These are phyloP conservation scores for Fusarium sororula DNA, from an alignment of 2,329 filamentous ascomycete genomes.

Conservation along the genomic window DNA sequence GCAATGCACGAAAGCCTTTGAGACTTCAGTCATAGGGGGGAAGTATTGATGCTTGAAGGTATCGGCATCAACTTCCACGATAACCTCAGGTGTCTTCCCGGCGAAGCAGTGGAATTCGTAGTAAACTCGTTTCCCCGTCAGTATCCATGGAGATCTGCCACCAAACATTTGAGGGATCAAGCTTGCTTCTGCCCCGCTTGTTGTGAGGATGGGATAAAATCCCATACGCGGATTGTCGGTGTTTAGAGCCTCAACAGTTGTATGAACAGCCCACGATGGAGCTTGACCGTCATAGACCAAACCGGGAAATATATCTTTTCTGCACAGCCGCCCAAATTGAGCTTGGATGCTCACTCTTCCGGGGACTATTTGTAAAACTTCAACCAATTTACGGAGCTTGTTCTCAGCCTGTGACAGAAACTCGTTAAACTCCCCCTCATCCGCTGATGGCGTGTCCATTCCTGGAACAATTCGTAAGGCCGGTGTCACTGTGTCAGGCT, in stretches of 20 bases:
- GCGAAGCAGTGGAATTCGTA: conserved; percentile 43
- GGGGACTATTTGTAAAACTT: conserved; percentile 35
- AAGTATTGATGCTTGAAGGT: conserved; percentile 37
- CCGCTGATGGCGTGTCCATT: not conserved
- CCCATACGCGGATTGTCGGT: conserved; percentile 13
- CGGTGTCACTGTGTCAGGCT: too few relatives aligned
- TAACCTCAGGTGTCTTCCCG: conserved; percentile 5
- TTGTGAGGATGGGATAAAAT: conserved; percentile 44
- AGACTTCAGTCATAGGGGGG: conserved; percentile 29
- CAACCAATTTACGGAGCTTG: conserved; percentile 18
- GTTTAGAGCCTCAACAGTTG: conserved; percentile 17
- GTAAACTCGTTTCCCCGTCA: conserved; percentile 25
- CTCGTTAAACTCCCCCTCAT: not conserved
- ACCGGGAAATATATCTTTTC: conserved; percentile 30
- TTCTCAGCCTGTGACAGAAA: conserved; percentile 18
- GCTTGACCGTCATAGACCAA: conserved; percentile 34
- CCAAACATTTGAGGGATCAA: conserved; percentile 19
- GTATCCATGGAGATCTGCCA: conserved; percentile 32
- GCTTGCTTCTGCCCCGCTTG: conserved; percentile 40
- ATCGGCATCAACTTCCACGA: conserved; percentile 42
- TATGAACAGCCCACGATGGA: conserved; percentile 21
- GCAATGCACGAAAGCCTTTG: conserved; percentile 44
- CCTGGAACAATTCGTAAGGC: conserved; percentile 6
- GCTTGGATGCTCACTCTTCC: conserved; percentile 39
- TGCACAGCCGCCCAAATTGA: conserved; percentile 44